A percentile compares a stretch with the other conserved stretches of the same genome.
These are phyloP conservation scores for Pichia sp. DNA, from an alignment of 1,139 yeast species.

Conservation along the genomic window DNA sequence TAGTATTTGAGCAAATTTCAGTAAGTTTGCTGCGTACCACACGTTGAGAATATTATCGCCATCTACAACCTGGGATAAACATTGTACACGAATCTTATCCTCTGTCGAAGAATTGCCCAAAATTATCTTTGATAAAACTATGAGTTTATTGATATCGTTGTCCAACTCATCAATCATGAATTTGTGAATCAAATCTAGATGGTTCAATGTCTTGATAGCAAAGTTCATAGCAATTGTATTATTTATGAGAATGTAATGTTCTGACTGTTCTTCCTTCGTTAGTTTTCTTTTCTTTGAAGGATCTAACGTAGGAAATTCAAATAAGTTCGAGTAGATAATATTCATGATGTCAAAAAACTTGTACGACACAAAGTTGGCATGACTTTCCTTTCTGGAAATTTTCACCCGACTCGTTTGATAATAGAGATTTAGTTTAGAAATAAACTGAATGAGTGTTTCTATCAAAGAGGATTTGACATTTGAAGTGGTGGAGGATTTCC, in stretches of 20 bases:
- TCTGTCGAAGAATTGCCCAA: constrained; percentile 18
- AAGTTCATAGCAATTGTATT: constrained; percentile 20
- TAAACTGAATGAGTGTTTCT: constrained; percentile 29
- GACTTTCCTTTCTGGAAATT: constrained; percentile 17
- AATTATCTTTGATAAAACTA: constrained; percentile 26
- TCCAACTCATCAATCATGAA: constrained; percentile 30
- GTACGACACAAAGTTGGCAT: constrained; percentile 29
- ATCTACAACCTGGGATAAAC: constrained; percentile 19
- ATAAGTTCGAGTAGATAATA: constrained; percentile 23
- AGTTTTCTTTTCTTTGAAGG: constrained; percentile 10
- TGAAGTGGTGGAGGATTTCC: constrained; percentile 14
- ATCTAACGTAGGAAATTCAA: constrained; percentile 19
- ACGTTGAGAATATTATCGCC: constrained; percentile 18
- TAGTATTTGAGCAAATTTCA: constrained; percentile 27
- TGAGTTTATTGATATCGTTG: constrained; percentile 31
- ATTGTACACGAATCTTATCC: constrained; percentile 19
- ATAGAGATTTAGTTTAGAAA: constrained; percentile 29
- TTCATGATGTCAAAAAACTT: constrained; percentile 28
- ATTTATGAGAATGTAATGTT: constrained; percentile 13
- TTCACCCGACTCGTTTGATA: constrained; percentile 28
- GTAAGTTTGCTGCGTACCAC: constrained; percentile 27
- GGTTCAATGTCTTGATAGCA: constrained; percentile 25
- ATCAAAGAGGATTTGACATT: constrained; percentile 27
- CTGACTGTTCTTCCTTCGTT: constrained; percentile 16
- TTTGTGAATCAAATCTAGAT: constrained; percentile 26